Conservation (phyloP, 2,329 filamentous ascomycete genomes). For the Aureobasidium namibiae region DNA sequence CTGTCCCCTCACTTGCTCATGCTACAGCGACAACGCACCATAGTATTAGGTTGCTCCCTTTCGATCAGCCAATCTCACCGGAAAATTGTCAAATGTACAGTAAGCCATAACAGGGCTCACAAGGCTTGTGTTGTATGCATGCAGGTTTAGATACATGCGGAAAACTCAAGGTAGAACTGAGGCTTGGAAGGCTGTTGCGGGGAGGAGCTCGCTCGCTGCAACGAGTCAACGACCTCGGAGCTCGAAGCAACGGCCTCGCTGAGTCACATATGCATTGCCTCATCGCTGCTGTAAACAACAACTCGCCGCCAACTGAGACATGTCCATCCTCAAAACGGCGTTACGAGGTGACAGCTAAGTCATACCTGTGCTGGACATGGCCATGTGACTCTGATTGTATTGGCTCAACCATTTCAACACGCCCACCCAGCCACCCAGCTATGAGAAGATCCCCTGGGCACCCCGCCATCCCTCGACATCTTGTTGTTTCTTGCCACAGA, state of each 20-base stretch:
- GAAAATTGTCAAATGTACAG: not conserved
- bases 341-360: not conserved
- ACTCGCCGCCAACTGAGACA: conserved; percentile 1
- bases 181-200: conserved; percentile 1
- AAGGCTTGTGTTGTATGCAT: not conserved
- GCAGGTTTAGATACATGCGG: not conserved
- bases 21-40: not conserved
- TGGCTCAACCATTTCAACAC: not conserved
- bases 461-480: not conserved
- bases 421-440: not conserved
- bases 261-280: not conserved
- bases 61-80: not conserved
- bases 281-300: not conserved
- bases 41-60: not conserved
- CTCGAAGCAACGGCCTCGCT: not conserved
- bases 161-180: not conserved
- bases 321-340: not conserved
- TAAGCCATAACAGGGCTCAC: not conserved
- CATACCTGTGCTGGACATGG: not conserved
- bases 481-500: not conserved
- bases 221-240: not conserved
- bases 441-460: not conserved
- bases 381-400: conserved; percentile 1
- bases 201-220: not conserved
- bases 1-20: not conserved